Evolutionary conservation across 2,329 filamentous ascomycete genomes (phyloP).

Genomic region (Penicillium sp.): DNA sequence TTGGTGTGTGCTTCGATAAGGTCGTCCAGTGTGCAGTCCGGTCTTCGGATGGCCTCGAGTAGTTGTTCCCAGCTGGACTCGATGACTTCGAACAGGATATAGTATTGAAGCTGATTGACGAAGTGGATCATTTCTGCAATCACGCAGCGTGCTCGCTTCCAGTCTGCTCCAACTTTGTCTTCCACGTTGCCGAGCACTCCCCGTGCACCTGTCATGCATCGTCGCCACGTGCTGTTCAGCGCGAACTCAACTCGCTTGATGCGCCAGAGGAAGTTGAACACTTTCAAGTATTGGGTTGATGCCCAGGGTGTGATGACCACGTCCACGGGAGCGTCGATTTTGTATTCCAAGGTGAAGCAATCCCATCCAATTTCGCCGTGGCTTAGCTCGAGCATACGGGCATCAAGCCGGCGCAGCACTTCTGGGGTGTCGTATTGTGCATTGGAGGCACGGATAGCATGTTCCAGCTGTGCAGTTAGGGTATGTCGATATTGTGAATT

Average conservation of each 20-base stretch:
- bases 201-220: conserved; percentile 90
- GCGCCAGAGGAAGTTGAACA: conserved; percentile 98
- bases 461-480: conserved; percentile 93
- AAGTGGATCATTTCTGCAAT: conserved; percentile 99
- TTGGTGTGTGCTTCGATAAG: conserved; percentile 86
- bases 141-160: conserved; percentile 84
- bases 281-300: conserved; percentile 93
- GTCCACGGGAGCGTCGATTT: conserved; percentile 93
- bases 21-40: conserved; percentile 89
- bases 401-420: conserved; percentile 85
- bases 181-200: conserved; percentile 81
- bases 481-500: conserved; percentile 96
- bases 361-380: conserved; percentile 99
- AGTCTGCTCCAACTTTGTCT: conserved; percentile 70
- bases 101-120: conserved; percentile 94
- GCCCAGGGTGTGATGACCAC: conserved; percentile 97
- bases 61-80: conserved; percentile 93
- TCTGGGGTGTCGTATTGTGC: conserved; percentile 93
- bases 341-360: conserved; percentile 97
- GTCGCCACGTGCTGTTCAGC: conserved; percentile 84
- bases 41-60: conserved; percentile 75
- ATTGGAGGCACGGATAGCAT: conserved; percentile 94
- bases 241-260: conserved; percentile 98
- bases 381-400: conserved; percentile 95
- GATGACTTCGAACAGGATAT: conserved; percentile 97